phyloP scores from a whole-genome alignment of 202 grass and related monocot genomes.

The Schoenoplectus triqueter region DNA sequence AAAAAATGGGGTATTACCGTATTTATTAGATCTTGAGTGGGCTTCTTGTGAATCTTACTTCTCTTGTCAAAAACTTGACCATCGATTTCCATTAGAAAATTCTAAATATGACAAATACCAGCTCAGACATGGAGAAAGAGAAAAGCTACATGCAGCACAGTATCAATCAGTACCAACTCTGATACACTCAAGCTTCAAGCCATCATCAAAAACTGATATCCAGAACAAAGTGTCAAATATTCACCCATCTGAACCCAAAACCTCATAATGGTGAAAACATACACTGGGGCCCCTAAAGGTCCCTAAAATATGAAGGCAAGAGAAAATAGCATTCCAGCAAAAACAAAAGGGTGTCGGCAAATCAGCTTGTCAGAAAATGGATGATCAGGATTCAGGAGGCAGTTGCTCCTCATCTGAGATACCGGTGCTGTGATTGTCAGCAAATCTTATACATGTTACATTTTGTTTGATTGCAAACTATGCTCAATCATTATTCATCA shows the following conservation, averaged over 20 bases:
- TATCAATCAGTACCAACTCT: background rate
- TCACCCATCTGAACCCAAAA: background rate
- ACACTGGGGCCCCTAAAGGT: background rate
- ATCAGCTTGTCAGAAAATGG: background rate
- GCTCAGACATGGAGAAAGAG: background rate
- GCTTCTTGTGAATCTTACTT: background rate
- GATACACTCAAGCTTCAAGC: background rate
- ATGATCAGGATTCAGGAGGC: background rate
- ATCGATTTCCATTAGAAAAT: background rate
- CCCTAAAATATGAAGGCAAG: background rate
- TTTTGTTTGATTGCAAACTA: background rate
- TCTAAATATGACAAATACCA: background rate
- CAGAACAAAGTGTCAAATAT: background rate
- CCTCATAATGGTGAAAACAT: background rate
- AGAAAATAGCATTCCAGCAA: background rate
- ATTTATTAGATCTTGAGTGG: constrained; percentile 4
- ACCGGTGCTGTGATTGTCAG: background rate
- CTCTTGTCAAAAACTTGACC: background rate
- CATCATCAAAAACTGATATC: background rate
- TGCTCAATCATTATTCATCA: background rate
- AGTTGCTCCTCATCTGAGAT: background rate
- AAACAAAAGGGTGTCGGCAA: background rate
- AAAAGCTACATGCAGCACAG: background rate
- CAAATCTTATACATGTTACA: background rate
- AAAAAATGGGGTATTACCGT: background rate